Evolutionary conservation across 768 basidiomycete species (phyloP).

Genomic region (Zangia roseola): DNA sequence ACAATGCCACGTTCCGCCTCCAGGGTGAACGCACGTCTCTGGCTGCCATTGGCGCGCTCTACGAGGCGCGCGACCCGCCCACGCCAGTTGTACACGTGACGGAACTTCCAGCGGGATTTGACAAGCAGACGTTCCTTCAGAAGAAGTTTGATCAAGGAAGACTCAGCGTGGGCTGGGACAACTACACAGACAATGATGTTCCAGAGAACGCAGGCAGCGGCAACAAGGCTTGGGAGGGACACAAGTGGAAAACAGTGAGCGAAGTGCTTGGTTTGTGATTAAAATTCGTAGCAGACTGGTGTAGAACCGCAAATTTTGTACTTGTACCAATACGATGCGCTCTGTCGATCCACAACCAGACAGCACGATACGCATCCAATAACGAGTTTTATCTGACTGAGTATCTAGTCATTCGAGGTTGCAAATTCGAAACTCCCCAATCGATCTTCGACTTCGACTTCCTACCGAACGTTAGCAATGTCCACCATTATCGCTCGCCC

Average conservation of each 20-base stretch:
- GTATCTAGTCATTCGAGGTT: no score
- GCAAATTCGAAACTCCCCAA: no score
- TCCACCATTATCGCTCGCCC: no score
- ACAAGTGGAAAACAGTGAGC: conserved; percentile 31
- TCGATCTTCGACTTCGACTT: no score
- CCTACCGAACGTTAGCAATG: no score
- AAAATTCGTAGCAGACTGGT: no score
- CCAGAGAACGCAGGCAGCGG: conserved; percentile 30
- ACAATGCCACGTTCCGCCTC: conserved; percentile 35
- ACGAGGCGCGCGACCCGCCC: conserved; percentile 20
- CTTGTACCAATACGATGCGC: not conserved
- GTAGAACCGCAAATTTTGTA: not conserved
- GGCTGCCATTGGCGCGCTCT: conserved; percentile 26
- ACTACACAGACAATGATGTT: conserved; percentile 28
- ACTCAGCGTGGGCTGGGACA: conserved; percentile 36
- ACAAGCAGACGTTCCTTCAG: conserved; percentile 33
- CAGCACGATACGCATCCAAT: no score
- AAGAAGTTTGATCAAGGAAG: conserved; percentile 28
- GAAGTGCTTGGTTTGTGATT: conserved; percentile 27
- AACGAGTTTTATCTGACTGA: no score
- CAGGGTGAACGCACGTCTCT: conserved; percentile 34
- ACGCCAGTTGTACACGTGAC: conserved; percentile 21
- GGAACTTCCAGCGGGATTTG: conserved; percentile 29
- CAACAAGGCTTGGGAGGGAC: conserved; percentile 35
- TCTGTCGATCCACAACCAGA: no score